A percentile compares a stretch with the other conserved stretches of the same genome.
phyloP scores from a whole-genome alignment of 208 protist species.

The Trypanosoma congolense region DNA sequence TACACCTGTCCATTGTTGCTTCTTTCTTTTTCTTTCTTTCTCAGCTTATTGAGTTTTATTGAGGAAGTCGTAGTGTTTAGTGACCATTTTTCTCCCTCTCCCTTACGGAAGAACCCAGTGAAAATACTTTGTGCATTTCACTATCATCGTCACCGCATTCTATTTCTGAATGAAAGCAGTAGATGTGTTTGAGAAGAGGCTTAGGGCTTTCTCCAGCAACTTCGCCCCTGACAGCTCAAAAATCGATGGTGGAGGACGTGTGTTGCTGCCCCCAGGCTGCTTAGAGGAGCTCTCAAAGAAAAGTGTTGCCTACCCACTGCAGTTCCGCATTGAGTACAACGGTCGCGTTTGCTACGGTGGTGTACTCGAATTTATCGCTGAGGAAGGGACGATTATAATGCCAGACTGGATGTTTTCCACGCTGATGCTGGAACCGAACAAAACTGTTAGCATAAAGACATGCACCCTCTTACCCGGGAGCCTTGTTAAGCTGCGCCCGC shows the following conservation, averaged over 20 bases:
- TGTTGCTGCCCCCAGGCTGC: constrained; percentile 76
- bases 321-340: constrained; percentile 75
- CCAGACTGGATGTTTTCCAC: constrained; percentile 93
- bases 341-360: constrained; percentile 66
- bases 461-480: constrained; percentile 73
- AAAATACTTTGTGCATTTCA: too few species aligned
- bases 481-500: constrained; percentile 90
- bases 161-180: constrained; percentile 3
- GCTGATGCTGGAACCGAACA: constrained; percentile 48
- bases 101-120: too few species aligned
- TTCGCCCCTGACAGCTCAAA: constrained; percentile 24
- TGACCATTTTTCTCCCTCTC: neutral
- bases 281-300: constrained; percentile 71
- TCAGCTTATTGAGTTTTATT: too few species aligned
- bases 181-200: constrained; percentile 19
- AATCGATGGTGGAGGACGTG: constrained; percentile 78
- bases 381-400: constrained; percentile 83
- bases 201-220: constrained; percentile 20
- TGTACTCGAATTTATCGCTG: constrained; percentile 91
- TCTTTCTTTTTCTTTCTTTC: constrained; percentile 1
- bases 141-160: neutral
- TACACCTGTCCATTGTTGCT: neutral
- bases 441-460: constrained; percentile 67
- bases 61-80: neutral
- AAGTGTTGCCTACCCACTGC: constrained; percentile 86